A percentile compares a stretch with the other conserved stretches of the same genome.
Conservation (phyloP, 2,329 filamentous ascomycete species). For the Xylariaceae sp. region DNA sequence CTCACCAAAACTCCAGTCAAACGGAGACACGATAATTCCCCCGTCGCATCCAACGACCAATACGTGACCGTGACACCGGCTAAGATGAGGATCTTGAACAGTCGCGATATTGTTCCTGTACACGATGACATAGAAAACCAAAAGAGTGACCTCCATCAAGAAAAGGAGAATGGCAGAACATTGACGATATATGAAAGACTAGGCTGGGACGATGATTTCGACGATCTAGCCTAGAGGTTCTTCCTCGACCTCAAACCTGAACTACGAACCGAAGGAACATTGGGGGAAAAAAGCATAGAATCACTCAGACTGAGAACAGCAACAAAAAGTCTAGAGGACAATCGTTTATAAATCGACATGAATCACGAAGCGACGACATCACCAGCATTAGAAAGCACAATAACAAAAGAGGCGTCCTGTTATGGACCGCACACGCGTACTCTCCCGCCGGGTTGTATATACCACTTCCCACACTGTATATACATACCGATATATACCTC, state of each 20-base stretch:
- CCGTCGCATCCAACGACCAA: constrained; percentile 18
- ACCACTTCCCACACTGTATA: too few species aligned
- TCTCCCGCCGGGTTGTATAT: too few species aligned
- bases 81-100: constrained; percentile 19
- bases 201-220: constrained; percentile 56
- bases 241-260: constrained; percentile 1
- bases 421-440: too few species aligned
- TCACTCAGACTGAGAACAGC: not conserved
- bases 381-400: constrained; percentile 1
- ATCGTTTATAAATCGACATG: constrained; percentile 8
- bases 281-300: not conserved
- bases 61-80: constrained; percentile 24
- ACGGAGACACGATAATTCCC: constrained; percentile 14
- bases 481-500: too few species aligned
- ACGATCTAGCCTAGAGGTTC: constrained; percentile 32
- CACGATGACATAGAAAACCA: not conserved
- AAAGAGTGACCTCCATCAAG: constrained; percentile 11
- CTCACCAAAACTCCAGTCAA: constrained; percentile 38
- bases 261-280: not conserved
- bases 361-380: constrained; percentile 21
- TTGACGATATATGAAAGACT: constrained; percentile 51
- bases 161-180: constrained; percentile 23
- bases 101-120: not conserved
- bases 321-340: not conserved
- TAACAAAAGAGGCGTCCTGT: too few species aligned